These are phyloP conservation scores for Malus hybrid DNA, from an alignment of 331 rosid genomes.

Conservation along the genomic window DNA sequence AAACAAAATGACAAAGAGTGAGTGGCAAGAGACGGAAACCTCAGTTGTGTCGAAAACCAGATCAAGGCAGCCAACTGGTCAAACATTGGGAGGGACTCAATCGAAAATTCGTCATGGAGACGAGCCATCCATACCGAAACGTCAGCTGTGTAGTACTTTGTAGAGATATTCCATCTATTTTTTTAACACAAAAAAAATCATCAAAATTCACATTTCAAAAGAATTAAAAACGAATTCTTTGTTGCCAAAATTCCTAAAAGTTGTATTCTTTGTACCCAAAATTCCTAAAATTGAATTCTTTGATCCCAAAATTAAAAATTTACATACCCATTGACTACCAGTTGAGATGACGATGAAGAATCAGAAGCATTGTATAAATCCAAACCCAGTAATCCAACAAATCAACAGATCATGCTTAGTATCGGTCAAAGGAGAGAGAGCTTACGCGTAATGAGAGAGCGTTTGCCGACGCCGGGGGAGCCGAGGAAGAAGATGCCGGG, in stretches of 20 bases:
- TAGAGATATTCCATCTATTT: constrained; percentile 69
- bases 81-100: too few relatives aligned
- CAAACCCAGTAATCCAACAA: constrained; percentile 50
- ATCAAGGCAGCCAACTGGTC: too few relatives aligned
- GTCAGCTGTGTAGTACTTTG: constrained; percentile 41
- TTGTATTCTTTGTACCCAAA: not conserved
- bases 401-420: not conserved
- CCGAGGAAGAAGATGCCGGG: constrained; percentile 68
- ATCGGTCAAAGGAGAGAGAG: too few relatives aligned
- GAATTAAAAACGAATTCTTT: constrained; percentile 1
- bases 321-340: constrained; percentile 54
- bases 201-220: not conserved
- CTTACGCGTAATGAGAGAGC: constrained; percentile 68
- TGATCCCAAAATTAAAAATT: too few relatives aligned
- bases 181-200: not conserved
- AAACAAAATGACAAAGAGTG: too few relatives aligned
- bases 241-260: not conserved
- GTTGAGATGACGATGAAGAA: constrained; percentile 37
- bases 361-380: constrained; percentile 58
- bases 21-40: too few relatives aligned
- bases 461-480: constrained; percentile 74
- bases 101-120: too few relatives aligned
- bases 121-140: too few relatives aligned
- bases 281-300: not conserved
- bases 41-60: too few relatives aligned